A percentile compares a stretch with the other conserved stretches of the same genome.
Evolutionary conservation across 1,284 basidiomycete genomes (phyloP).

Genomic region (Ganoderma meredithae): DNA sequence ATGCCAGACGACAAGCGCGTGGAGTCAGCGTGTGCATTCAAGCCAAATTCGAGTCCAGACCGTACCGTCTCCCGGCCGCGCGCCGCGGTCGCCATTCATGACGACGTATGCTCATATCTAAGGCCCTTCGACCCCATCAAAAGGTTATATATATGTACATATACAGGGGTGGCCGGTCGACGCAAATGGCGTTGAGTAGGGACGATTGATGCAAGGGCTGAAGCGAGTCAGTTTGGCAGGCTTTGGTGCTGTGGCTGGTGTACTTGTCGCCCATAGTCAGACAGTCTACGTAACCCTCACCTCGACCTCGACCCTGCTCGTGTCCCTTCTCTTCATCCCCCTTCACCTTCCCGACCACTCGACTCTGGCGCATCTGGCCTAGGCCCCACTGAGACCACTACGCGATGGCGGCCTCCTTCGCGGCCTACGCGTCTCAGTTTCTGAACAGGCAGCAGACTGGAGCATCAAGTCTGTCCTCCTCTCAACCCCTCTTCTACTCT

Average conservation of each 20-base stretch:
- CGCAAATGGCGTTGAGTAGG: background rate
- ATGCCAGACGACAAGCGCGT: constrained; percentile 3
- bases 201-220: constrained; percentile 7
- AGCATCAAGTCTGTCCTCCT: constrained; percentile 57
- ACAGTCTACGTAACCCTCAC: constrained; percentile 33
- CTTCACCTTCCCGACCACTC: constrained; percentile 13
- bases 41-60: background rate
- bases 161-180: background rate
- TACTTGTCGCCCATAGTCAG: constrained; percentile 19
- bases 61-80: background rate
- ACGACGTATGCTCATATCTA: background rate
- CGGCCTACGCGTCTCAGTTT: constrained; percentile 73
- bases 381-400: constrained; percentile 12
- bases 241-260: constrained; percentile 29
- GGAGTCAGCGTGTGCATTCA: background rate
- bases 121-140: background rate
- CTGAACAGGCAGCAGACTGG: constrained; percentile 58
- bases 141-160: background rate
- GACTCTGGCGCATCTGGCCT: constrained; percentile 18
- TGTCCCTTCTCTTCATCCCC: constrained; percentile 5
- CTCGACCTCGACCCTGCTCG: constrained; percentile 22
- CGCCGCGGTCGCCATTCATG: background rate
- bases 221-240: constrained; percentile 31
- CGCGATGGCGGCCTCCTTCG: constrained; percentile 65
- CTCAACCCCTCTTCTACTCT: constrained; percentile 83